phyloP scores from a whole-genome alignment of 2,329 filamentous ascomycete genomes.

The Pseudogymnoascus sp. region DNA sequence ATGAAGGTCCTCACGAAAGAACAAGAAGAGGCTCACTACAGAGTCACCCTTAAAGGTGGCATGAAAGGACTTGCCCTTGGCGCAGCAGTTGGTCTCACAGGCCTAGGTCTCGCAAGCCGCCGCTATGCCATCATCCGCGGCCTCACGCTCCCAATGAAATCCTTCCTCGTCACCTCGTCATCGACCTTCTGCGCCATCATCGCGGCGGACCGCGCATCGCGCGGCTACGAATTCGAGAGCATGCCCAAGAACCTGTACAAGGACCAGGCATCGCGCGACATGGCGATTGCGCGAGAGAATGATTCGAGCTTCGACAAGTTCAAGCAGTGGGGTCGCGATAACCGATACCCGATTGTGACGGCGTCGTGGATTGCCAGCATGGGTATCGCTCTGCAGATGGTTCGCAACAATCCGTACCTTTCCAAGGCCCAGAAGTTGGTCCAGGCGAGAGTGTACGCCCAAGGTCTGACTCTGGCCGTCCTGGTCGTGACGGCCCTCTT shows the following conservation, averaged over 20 bases:
- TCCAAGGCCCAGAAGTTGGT: slow-evolving; percentile 60
- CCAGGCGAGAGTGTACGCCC: slow-evolving; percentile 67
- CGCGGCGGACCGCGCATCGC: slow-evolving; percentile 66
- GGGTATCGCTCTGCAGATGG: slow-evolving; percentile 51
- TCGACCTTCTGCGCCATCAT: slow-evolving; percentile 85
- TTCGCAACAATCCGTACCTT: slow-evolving; percentile 55
- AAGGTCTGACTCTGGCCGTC: slow-evolving; percentile 60
- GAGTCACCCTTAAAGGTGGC: slow-evolving; percentile 67
- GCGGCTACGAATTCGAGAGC: slow-evolving; percentile 58
- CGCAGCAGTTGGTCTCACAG: slow-evolving; percentile 55
- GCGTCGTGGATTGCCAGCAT: slow-evolving; percentile 59
- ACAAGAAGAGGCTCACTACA: slow-evolving; percentile 82
- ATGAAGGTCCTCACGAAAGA: slow-evolving; percentile 97
- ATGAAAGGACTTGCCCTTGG: slow-evolving; percentile 58
- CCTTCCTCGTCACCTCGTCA: slow-evolving; percentile 77
- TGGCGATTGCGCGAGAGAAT: slow-evolving; percentile 43
- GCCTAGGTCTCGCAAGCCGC: slow-evolving; percentile 35
- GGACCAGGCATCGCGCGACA: slow-evolving; percentile 50
- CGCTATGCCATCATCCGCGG: slow-evolving; percentile 70
- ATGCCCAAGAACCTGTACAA: slow-evolving; percentile 61
- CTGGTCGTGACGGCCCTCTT: slow-evolving; percentile 59
- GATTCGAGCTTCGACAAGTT: slow-evolving; percentile 34
- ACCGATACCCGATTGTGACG: slow-evolving; percentile 62
- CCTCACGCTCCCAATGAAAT: slow-evolving; percentile 80
- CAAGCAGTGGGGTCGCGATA: slow-evolving; percentile 60